Evolutionary conservation across 1,284 basidiomycete genomes (phyloP).

Genomic region (Cystobasidium sp.): DNA sequence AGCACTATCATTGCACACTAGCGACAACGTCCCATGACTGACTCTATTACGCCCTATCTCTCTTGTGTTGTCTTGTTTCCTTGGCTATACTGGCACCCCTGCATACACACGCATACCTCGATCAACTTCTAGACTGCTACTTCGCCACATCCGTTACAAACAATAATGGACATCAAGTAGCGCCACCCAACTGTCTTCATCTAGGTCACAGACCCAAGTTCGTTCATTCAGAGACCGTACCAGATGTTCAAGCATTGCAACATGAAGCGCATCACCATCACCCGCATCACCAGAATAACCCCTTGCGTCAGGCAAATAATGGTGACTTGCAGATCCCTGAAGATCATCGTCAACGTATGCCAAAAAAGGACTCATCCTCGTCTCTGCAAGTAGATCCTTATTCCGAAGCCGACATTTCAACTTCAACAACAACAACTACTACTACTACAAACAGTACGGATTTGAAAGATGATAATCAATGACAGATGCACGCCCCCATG

Average conservation of each 20-base stretch:
- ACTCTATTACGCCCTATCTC: too few relatives aligned
- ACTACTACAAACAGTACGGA: background rate
- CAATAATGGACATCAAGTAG: background rate
- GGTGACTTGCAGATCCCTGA: too few relatives aligned
- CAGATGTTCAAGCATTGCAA: constrained; percentile 29
- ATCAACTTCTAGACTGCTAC: constrained; percentile 4
- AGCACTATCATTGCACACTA: background rate
- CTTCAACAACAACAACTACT: background rate
- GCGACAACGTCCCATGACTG: background rate
- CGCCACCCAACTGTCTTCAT: background rate
- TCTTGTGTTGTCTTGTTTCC: background rate
- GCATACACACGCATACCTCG: background rate
- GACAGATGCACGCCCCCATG: constrained; percentile 4
- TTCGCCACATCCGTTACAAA: background rate
- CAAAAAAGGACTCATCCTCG: too few relatives aligned
- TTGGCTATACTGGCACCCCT: constrained; percentile 4
- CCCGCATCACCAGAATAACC: too few relatives aligned
- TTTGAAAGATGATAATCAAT: constrained; percentile 1
- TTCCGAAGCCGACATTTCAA: too few relatives aligned
- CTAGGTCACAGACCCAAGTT: constrained; percentile 35
- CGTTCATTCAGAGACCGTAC: constrained; percentile 36
- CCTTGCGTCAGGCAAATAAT: too few relatives aligned
- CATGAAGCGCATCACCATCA: background rate
- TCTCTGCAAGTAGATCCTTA: too few relatives aligned
- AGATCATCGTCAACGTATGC: too few relatives aligned